Percentiles rank a stretch among this genome's conserved stretches.
These are phyloP conservation scores for Saccharomyces hybrid DNA, from an alignment of 1,139 yeast species.

Conservation along the genomic window DNA sequence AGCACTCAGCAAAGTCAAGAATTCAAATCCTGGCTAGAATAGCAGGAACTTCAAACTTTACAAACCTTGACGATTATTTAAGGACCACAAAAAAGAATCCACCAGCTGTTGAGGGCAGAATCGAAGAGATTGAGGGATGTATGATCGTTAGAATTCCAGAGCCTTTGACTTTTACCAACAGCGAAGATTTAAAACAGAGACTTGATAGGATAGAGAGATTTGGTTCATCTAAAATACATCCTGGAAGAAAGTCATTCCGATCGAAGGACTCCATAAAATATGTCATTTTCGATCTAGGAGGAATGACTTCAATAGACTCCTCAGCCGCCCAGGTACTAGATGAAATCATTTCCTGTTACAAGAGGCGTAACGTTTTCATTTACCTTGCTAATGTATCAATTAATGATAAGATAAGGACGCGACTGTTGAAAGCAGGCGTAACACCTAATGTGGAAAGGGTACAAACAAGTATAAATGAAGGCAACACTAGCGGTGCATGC, in stretches of 20 bases:
- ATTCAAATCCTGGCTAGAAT: constrained; percentile 82
- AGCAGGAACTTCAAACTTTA: constrained; percentile 68
- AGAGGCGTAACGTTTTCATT: constrained; percentile 49
- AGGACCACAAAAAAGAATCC: constrained; percentile 1
- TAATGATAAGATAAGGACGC: constrained; percentile 34
- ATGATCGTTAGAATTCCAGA: constrained; percentile 84
- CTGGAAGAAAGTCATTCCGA: constrained; percentile 59
- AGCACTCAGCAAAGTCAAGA: constrained; percentile 79
- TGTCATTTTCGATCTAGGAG: constrained; percentile 74
- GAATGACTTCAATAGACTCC: constrained; percentile 83
- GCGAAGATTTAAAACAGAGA: constrained; percentile 72
- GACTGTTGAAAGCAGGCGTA: constrained; percentile 31
- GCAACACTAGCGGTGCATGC: not conserved
- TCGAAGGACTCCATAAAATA: constrained; percentile 50
- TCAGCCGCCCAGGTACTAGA: constrained; percentile 73
- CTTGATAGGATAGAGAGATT: constrained; percentile 72
- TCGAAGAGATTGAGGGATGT: constrained; percentile 76
- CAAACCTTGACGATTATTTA: constrained; percentile 59
- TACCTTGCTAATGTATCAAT: constrained; percentile 59
- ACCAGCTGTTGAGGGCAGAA: constrained; percentile 22
- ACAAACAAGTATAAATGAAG: not conserved
- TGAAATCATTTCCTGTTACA: constrained; percentile 52
- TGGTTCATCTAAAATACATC: constrained; percentile 80
- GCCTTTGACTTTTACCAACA: constrained; percentile 86
- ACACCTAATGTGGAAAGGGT: constrained; percentile 18